phyloP scores from a whole-genome alignment of 108 stramenopile genomes.

The Mediolabrus comicus region DNA sequence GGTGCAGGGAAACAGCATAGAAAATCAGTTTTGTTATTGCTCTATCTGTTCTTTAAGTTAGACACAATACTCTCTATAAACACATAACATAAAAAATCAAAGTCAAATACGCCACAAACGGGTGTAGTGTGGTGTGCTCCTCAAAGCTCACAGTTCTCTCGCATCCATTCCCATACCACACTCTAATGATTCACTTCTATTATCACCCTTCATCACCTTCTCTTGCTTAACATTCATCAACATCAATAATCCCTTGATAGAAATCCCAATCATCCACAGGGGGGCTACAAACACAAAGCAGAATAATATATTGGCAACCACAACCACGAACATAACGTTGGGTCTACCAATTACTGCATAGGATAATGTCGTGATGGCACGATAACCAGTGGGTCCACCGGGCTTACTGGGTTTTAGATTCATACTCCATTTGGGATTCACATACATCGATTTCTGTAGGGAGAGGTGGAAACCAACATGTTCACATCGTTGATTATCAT shows the following conservation, averaged over 20 bases:
- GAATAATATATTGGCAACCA: conserved; percentile 18
- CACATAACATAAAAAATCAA: neutral
- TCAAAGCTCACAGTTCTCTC: conserved; percentile 5
- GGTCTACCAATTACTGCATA: conserved; percentile 39
- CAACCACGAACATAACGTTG: conserved; percentile 31
- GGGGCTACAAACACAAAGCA: conserved; percentile 25
- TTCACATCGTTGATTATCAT: conserved; percentile 55
- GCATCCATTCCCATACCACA: conserved; percentile 9
- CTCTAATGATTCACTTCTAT: conserved; percentile 5
- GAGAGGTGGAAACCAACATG: conserved; percentile 55
- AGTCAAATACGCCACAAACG: neutral
- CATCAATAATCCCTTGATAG: conserved; percentile 23
- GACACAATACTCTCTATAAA: neutral
- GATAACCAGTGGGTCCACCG: conserved; percentile 52
- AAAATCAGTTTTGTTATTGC: too few relatives aligned
- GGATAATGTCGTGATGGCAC: conserved; percentile 40
- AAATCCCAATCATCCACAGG: conserved; percentile 31
- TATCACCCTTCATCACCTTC: neutral
- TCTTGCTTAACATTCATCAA: conserved; percentile 3
- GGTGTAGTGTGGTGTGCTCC: neutral
- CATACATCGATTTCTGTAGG: conserved; percentile 43
- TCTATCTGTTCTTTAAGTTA: neutral
- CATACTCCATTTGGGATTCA: conserved; percentile 59
- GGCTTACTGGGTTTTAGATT: conserved; percentile 48
- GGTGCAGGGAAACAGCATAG: neutral